Conservation (phyloP, 306 rosid genomes). For the Canavalia ensiformis region DNA sequence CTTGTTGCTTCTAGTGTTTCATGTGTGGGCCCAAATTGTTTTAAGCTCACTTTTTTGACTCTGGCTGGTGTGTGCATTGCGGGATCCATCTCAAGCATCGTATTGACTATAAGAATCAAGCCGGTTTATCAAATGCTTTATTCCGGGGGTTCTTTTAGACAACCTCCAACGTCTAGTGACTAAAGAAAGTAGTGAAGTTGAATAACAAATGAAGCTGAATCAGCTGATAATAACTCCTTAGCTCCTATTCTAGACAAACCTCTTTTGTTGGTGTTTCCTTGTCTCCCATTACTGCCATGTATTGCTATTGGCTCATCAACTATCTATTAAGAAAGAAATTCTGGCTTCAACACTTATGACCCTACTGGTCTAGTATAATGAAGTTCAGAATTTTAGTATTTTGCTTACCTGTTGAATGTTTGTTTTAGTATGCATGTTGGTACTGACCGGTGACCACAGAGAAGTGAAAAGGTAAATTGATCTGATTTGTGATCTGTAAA, state of each 20-base stretch:
- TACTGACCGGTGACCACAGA: background rate
- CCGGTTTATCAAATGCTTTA: conserved; percentile 87
- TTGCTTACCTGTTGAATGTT: conserved; percentile 20
- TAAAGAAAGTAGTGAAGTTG: conserved; percentile 33
- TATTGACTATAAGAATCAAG: conserved; percentile 67
- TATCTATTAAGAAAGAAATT: conserved; percentile 8
- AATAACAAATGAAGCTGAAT: conserved; percentile 21
- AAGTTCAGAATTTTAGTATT: conserved; percentile 1
- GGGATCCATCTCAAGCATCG: conserved; percentile 64
- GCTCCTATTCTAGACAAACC: background rate
- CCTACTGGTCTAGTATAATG: background rate
- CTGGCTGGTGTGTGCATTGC: conserved; percentile 67
- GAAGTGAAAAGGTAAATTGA: conserved; percentile 1
- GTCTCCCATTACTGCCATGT: background rate
- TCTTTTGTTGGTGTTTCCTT: conserved; percentile 16
- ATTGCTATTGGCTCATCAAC: background rate
- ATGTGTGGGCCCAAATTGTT: conserved; percentile 79
- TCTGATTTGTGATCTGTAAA: background rate
- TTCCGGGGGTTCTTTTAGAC: conserved; percentile 80
- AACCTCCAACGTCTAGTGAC: conserved; percentile 57
- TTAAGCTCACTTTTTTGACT: conserved; percentile 71
- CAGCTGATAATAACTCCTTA: background rate
- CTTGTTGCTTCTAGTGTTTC: conserved; percentile 48
- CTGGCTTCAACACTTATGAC: conserved; percentile 12
- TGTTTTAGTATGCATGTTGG: conserved; percentile 34